These are phyloP conservation scores for Thelephora terrestris DNA, from an alignment of 1,284 basidiomycete genomes.

Conservation along the genomic window DNA sequence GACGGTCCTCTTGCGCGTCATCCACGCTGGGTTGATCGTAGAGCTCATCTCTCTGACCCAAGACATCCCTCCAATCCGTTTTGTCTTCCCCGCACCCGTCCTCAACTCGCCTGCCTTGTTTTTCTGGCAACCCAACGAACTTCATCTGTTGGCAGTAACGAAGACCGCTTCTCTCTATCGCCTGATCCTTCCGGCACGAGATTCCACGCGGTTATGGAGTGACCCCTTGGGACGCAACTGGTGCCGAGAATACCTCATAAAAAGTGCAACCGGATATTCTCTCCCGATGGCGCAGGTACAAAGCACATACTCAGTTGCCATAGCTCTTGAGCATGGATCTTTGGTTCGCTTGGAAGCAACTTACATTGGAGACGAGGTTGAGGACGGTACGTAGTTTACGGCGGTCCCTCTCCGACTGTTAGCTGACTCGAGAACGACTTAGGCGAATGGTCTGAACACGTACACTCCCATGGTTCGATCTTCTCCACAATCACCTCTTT, in stretches of 20 bases:
- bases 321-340: slow-evolving; percentile 60
- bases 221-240: slow-evolving; percentile 37
- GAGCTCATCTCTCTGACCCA: slow-evolving; percentile 69
- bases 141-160: slow-evolving; percentile 69
- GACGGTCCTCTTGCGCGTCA: slow-evolving; percentile 62
- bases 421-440: slow-evolving; percentile 5
- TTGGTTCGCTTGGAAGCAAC: slow-evolving; percentile 65
- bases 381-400: slow-evolving; percentile 37
- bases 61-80: slow-evolving; percentile 54
- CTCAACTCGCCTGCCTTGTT: slow-evolving; percentile 58
- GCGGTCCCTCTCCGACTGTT: slow-evolving; percentile 3
- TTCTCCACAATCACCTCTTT: slow-evolving; percentile 57
- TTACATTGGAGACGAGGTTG: slow-evolving; percentile 36
- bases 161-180: slow-evolving; percentile 68
- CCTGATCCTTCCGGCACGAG: slow-evolving; percentile 54
- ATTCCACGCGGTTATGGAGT: slow-evolving; percentile 46
- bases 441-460: slow-evolving; percentile 62
- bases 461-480: slow-evolving; percentile 52
- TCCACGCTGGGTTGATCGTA: slow-evolving; percentile 66
- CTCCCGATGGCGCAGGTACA: slow-evolving; percentile 51
- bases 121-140: slow-evolving; percentile 44
- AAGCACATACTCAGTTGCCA: slow-evolving; percentile 56
- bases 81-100: slow-evolving; percentile 70
- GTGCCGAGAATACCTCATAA: slow-evolving; percentile 60
- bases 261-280: slow-evolving; percentile 30